phyloP scores from a whole-genome alignment of 177 flowering plant genomes.

The Tripterygium wilfordii region DNA sequence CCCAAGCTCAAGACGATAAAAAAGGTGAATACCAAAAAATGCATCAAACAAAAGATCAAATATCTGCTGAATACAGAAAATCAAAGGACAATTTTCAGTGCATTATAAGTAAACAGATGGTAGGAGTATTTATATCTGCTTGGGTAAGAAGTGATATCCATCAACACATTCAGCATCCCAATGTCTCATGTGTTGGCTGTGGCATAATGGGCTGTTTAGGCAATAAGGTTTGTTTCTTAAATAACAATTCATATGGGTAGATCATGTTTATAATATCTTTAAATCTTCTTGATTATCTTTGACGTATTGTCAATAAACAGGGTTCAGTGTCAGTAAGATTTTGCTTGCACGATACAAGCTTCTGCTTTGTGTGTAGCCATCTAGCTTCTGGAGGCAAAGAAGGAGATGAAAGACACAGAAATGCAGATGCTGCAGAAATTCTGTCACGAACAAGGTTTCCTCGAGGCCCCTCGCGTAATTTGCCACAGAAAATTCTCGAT shows the following conservation, averaged over 20 bases:
- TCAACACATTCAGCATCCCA: conserved; percentile 34
- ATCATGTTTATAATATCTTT: too few species aligned
- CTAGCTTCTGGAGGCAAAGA: conserved; percentile 75
- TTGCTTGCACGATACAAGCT: conserved; percentile 62
- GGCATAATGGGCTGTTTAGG: conserved; percentile 92
- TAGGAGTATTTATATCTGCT: conserved; percentile 58
- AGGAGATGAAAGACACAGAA: conserved; percentile 56
- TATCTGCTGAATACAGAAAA: conserved; percentile 7
- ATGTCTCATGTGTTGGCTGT: conserved; percentile 71
- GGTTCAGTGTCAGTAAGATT: conserved; percentile 80
- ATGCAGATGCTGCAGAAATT: conserved; percentile 53
- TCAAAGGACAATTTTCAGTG: conserved; percentile 35
- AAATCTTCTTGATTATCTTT: too few species aligned
- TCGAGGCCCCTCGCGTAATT: conserved; percentile 31
- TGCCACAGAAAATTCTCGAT: conserved; percentile 62
- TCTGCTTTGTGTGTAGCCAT: conserved; percentile 84
- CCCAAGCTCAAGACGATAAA: too few species aligned
- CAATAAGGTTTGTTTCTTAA: too few species aligned
- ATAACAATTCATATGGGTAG: too few species aligned
- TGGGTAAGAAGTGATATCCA: conserved; percentile 56
- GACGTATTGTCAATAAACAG: conserved; percentile 33
- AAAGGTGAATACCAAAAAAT: too few species aligned
- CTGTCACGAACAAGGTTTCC: conserved; percentile 56
- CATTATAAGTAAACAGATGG: conserved; percentile 77
- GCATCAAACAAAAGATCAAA: too few species aligned